Evolutionary conservation across 805 yeast species (phyloP), one percentile per base, ranked within the genome.

Genomic region (Candida krabiensis): DNA sequence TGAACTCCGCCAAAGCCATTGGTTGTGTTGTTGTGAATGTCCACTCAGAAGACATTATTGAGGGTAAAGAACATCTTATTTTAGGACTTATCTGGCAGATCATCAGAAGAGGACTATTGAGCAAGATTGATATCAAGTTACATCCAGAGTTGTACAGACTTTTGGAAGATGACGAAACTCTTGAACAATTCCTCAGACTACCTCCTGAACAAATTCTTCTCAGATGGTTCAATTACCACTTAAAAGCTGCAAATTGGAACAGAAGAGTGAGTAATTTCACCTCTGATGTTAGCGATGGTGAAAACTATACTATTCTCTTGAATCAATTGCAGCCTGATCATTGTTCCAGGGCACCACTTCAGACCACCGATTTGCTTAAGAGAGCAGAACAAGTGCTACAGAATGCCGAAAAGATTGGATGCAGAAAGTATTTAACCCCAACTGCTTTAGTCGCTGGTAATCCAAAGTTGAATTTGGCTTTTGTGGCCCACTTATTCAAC

Each of bases 11-110:
- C 21, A 93, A 93, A 69, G 99, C 98, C 37, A 93, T 93, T 66
- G 99, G 99, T 15, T 91, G 97, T 73, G 86, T 93, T 41, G 98
- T 93, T 34, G 98, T 93, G 35, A 93, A 93, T 59, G 98, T 93
- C 35, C 98, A 91, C 54, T 86, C 97, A 12, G 96, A 89, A 60
- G 96, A 89, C 61, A 86, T 90, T 37, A 56, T 87, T 46, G 97
- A 89, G 56, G 97, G 97, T 53, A 90, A 86, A 53, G 95, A 88
- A 58, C 96, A 90, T 64, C 75, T 90, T 61, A 85, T 90, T 41
- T 67, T 91, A 48, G 98, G 98, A 39, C 72, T 90, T 49, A 83
- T 90, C 51, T 90, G 98, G 98, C 99, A 93, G 71, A 86, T 93
- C 56, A 93, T 93, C 53, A 83, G 99, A 69, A 83, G 96, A 66